Percentiles rank a stretch among this genome's conserved stretches.
Evolutionary conservation across 345 rosid genomes (phyloP).

Genomic region (Corchorus olitorius): DNA sequence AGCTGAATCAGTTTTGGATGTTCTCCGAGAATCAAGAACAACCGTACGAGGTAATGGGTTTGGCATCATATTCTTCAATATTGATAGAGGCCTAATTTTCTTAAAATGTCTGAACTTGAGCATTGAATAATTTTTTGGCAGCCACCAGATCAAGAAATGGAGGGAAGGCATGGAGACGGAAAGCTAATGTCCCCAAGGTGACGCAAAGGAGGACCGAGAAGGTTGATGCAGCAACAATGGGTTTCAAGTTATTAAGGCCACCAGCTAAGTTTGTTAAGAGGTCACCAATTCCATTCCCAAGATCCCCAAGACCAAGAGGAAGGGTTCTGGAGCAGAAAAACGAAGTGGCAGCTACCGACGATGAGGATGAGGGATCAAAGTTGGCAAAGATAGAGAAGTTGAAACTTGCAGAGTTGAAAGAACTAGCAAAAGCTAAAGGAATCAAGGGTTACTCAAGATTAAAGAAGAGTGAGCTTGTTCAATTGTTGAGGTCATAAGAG

Average conservation of each 20-base stretch:
- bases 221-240: neutral
- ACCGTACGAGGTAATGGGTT: slow-evolving; percentile 31
- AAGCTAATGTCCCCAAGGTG: slow-evolving; percentile 13
- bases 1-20: slow-evolving; percentile 38
- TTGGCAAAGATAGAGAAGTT: slow-evolving; percentile 43
- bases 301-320: slow-evolving; percentile 31
- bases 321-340: slow-evolving; percentile 19
- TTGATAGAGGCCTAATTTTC: too few relatives aligned
- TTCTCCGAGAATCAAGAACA: slow-evolving; percentile 36
- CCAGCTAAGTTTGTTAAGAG: slow-evolving; percentile 48
- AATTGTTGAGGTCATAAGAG: slow-evolving; percentile 40
- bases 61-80: slow-evolving; percentile 1
- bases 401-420: slow-evolving; percentile 69
- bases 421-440: slow-evolving; percentile 64
- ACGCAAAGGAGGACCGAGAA: slow-evolving; percentile 8
- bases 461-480: slow-evolving; percentile 58
- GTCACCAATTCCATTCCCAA: slow-evolving; percentile 39
- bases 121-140: slow-evolving; percentile 4
- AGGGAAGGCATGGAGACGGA: neutral
- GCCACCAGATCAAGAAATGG: neutral
- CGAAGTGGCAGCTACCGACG: slow-evolving; percentile 6
- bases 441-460: slow-evolving; percentile 65
- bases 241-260: slow-evolving; percentile 36
- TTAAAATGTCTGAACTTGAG: neutral
- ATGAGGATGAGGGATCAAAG: slow-evolving; percentile 7